Evolutionary conservation across 805 yeast genomes (phyloP), one percentile per base, ranked within the genome.

Genomic region (Zygosaccharomyces kombuchaensis): DNA sequence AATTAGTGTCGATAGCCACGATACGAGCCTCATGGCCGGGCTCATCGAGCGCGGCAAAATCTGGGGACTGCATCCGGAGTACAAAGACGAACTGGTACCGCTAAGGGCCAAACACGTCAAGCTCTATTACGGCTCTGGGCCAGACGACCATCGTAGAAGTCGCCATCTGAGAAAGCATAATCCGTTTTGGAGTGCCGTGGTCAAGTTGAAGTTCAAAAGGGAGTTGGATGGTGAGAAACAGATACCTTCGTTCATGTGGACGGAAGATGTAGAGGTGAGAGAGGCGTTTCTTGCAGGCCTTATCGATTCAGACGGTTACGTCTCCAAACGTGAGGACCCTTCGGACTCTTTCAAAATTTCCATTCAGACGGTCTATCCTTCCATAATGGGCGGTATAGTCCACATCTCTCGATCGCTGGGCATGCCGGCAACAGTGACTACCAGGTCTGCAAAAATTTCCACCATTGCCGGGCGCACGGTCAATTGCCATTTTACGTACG

Each of bases 231-330:
- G 57, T 12, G 53, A 52, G 16, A 70, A 69, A 48, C 50, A 51
- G 41, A 62, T 73, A 44, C 76, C 77, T 23, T 29, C 45, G 4
- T 57, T 53, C 29, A 57, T 72, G 47, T 55, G 66, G 48, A 40
- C 54, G 40, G 77, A 72, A 41, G 56, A 64, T 26, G 47, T 71
- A 26, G 62, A 55, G n/a, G 70, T 71, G 25, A 67, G 78, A 45
- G 77, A 74, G 59, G 56, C 62, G 6, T 70, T 68, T 50, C 41
- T 74, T 43, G 76, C 77, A 22, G 78, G 76, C 49, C 52, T 74
- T 25, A 57, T 73, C 47, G 77, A 72, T 46, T 55, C 73, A 9
- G 62, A 65, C 47, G 75, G 75, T 14, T 46, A 53, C 27, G 69
- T 68, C 13, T 43, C 51, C 32, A 49, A 51, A 30, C 49, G 52